These are phyloP conservation scores for Zygotorulaspora sp. DNA, from an alignment of 805 yeast genomes.

Conservation along the genomic window DNA sequence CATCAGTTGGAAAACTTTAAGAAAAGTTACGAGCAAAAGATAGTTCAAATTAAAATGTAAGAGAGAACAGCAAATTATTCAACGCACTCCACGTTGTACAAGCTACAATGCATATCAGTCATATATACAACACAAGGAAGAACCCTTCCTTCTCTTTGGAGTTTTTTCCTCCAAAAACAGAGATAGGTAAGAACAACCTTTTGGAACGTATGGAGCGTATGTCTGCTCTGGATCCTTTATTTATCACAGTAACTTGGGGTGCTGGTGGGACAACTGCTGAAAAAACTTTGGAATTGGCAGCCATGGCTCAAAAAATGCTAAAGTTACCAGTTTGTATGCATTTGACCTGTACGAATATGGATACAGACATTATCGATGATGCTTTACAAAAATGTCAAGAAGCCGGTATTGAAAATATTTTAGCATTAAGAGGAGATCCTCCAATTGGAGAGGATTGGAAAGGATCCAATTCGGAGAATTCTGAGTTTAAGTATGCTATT, in stretches of 20 bases:
- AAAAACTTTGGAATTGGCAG: conserved; percentile 79
- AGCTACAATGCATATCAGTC: conserved; percentile 35
- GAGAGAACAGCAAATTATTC: no score
- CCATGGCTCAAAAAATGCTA: conserved; percentile 66
- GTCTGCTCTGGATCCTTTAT: conserved; percentile 82
- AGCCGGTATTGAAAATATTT: conserved; percentile 79
- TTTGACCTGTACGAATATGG: conserved; percentile 93
- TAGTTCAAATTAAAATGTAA: no score
- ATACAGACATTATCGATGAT: conserved; percentile 65
- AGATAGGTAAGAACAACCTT: conserved; percentile 76
- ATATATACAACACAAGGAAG: conserved; percentile 47
- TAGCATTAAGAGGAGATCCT: conserved; percentile 95
- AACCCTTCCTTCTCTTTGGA: conserved; percentile 77
- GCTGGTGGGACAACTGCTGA: conserved; percentile 94
- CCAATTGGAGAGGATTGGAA: conserved; percentile 55
- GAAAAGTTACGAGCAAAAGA: not conserved
- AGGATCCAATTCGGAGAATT: conserved; percentile 35
- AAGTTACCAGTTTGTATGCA: conserved; percentile 91
- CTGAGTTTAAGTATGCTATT: conserved; percentile 70
- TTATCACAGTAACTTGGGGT: conserved; percentile 96
- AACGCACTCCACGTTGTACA: no score
- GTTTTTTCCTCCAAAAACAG: conserved; percentile 97
- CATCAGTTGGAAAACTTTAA: not conserved
- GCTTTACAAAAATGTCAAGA: conserved; percentile 68
- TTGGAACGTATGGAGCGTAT: conserved; percentile 83